phyloP scores from a whole-genome alignment of 176 grass and related monocot species.

The Oryza glaberrima region DNA sequence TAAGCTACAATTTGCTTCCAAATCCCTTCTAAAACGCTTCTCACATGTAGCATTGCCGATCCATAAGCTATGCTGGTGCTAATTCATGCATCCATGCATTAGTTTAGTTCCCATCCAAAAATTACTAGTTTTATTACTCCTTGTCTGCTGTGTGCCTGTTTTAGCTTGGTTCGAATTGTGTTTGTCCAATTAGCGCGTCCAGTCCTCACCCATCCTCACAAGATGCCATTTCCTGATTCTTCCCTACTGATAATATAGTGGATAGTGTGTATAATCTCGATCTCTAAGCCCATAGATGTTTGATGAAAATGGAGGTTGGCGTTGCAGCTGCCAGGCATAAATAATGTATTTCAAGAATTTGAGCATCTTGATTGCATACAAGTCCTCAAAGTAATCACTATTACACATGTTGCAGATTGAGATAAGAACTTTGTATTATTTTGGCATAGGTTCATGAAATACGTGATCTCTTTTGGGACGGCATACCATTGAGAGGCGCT shows the following conservation, averaged over 20 bases:
- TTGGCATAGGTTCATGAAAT: conserved; percentile 80
- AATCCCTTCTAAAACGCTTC: neutral
- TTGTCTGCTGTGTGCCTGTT: neutral
- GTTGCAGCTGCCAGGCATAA: neutral
- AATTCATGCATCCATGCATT: neutral
- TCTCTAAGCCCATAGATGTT: neutral
- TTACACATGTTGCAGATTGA: conserved; percentile 19
- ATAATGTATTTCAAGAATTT: conserved; percentile 18
- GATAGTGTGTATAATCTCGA: neutral
- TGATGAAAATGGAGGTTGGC: neutral
- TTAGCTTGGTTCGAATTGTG: neutral
- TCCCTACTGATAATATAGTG: neutral
- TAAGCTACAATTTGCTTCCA: neutral
- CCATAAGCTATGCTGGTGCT: neutral
- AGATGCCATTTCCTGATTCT: neutral
- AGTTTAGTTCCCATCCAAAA: neutral
- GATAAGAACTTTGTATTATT: conserved; percentile 18
- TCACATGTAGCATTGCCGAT: neutral
- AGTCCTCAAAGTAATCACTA: conserved; percentile 3
- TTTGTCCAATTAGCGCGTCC: neutral
- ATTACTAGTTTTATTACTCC: neutral
- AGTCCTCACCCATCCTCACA: neutral
- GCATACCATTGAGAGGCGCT: conserved; percentile 68
- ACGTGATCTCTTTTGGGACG: conserved; percentile 82
- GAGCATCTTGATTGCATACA: conserved; percentile 14